Evolutionary conservation across 2,329 filamentous ascomycete species (phyloP), one percentile per base, ranked within the genome.

Genomic region (Tolypocladium amazonense): DNA sequence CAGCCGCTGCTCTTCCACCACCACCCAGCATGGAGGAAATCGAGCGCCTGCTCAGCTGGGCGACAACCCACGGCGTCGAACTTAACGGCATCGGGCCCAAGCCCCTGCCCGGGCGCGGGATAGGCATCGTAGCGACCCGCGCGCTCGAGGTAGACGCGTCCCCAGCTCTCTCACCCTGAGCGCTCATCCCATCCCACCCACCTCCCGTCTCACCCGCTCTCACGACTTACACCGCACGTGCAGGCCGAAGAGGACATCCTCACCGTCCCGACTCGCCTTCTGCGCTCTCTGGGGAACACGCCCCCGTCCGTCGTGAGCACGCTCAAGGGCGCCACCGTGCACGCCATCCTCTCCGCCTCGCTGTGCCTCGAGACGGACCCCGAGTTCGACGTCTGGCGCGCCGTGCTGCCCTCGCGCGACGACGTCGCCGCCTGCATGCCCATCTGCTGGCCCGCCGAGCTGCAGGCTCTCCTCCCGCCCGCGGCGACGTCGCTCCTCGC

Each of bases 71-170:
- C 60, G 89, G 88, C 18, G 81, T 95, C 35, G 73, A 80, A 41
- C 81, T 91, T 64, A 79, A 87, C 66, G 86, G 86, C 35, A 84
- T 95, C 56, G 77, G 77, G 2, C 86, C 90, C 6, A 80, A 84
- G 47, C 77, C 77, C 45, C 85, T 96, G 20, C 82, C 86, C 7
- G 88, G 86, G 1, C 81, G 88, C 59, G 92, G 92, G 35, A 81
- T 94, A 58, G 92, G 92, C 55, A 85, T 96, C 60, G 80, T 92
- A 57, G 88, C 90, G 6, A 86, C 83, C 15, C 80, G 81, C 35
- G 75, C 81, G 18, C 80, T 94, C 62, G 76, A 88, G 75, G 89
- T 89, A 75, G 67, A 64, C 3, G 3, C 38, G n/a, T 15, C 3
- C 56, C 33, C 52, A 38, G 37, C 50, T 15, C 35, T 41, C 11